These are phyloP conservation scores for Starmerella potacharoeniae DNA, from an alignment of 805 yeast genomes.

Conservation along the genomic window DNA sequence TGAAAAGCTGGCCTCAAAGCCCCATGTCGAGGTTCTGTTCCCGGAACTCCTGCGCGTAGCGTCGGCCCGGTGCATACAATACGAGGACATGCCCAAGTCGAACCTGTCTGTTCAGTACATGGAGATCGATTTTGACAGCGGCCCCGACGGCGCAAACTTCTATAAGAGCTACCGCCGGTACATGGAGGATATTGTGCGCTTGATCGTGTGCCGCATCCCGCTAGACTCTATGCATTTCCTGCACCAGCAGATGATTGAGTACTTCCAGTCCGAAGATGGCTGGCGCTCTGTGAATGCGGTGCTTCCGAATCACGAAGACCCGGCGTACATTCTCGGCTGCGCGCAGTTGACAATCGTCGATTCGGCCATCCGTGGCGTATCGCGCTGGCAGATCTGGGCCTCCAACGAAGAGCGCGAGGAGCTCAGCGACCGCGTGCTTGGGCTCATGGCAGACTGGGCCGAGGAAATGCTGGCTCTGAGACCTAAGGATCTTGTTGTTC, in stretches of 20 bases:
- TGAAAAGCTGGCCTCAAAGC: constrained; percentile 43
- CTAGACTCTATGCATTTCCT: constrained; percentile 74
- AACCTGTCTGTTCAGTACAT: constrained; percentile 53
- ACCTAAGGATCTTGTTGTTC: constrained; percentile 65
- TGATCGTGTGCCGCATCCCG: constrained; percentile 76
- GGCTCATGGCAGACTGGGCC: constrained; percentile 53
- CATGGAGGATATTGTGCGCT: constrained; percentile 81
- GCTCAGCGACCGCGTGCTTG: constrained; percentile 45
- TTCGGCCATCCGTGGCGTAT: constrained; percentile 80
- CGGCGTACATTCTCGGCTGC: constrained; percentile 56
- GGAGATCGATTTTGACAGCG: constrained; percentile 80
- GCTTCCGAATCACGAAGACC: constrained; percentile 28
- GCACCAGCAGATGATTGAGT: constrained; percentile 55
- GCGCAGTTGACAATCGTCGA: constrained; percentile 81
- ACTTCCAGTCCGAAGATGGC: constrained; percentile 58
- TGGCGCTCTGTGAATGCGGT: constrained; percentile 43
- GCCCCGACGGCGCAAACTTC: constrained; percentile 66
- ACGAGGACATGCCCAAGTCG: constrained; percentile 54
- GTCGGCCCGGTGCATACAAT: constrained; percentile 67
- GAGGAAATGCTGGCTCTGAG: constrained; percentile 52
- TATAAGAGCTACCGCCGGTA: constrained; percentile 69
- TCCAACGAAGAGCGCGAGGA: constrained; percentile 44
- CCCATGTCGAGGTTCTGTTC: constrained; percentile 40
- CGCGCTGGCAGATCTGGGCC: constrained; percentile 94
- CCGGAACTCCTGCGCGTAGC: constrained; percentile 64